These are phyloP conservation scores for Mycena sanguinolenta DNA, from an alignment of 768 basidiomycete species.

Conservation along the genomic window DNA sequence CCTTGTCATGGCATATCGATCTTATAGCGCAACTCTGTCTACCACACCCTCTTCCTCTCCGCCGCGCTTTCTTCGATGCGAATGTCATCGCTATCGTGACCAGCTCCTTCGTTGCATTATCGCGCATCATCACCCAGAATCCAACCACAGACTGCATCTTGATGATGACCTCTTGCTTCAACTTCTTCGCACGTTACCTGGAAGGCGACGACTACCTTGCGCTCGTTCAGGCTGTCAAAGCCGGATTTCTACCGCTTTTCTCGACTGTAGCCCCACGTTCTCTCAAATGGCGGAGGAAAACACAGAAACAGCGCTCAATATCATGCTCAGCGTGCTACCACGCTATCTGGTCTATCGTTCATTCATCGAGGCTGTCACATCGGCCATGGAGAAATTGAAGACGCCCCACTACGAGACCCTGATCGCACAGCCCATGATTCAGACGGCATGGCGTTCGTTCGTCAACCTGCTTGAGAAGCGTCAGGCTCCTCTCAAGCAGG, in stretches of 20 bases:
- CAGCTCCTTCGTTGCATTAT: constrained; percentile 45
- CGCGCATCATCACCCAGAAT: constrained; percentile 38
- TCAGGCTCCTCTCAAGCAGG: neutral
- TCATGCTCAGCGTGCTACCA: constrained; percentile 46
- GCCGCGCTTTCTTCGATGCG: constrained; percentile 47
- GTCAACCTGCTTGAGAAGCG: constrained; percentile 24
- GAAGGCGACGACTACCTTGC: constrained; percentile 54
- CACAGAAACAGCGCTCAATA: constrained; percentile 40
- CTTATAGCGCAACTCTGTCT: constrained; percentile 49
- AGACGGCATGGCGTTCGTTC: constrained; percentile 40
- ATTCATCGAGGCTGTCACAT: constrained; percentile 47
- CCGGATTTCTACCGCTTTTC: constrained; percentile 47
- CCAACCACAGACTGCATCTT: constrained; percentile 36
- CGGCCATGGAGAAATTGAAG: constrained; percentile 41
- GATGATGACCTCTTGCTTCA: constrained; percentile 45
- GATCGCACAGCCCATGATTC: constrained; percentile 39
- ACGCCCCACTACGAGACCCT: constrained; percentile 38
- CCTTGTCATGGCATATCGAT: constrained; percentile 43
- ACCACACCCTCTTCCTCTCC: constrained; percentile 44
- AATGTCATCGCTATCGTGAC: constrained; percentile 48
- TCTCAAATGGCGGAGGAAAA: constrained; percentile 42
- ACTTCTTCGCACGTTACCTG: constrained; percentile 49
- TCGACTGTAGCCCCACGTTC: constrained; percentile 46
- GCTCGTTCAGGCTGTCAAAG: constrained; percentile 48
- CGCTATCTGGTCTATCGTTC: constrained; percentile 54